Base-by-base conservation (phyloP, 805 yeast species). In the Ogataea paraovalis region DNA sequence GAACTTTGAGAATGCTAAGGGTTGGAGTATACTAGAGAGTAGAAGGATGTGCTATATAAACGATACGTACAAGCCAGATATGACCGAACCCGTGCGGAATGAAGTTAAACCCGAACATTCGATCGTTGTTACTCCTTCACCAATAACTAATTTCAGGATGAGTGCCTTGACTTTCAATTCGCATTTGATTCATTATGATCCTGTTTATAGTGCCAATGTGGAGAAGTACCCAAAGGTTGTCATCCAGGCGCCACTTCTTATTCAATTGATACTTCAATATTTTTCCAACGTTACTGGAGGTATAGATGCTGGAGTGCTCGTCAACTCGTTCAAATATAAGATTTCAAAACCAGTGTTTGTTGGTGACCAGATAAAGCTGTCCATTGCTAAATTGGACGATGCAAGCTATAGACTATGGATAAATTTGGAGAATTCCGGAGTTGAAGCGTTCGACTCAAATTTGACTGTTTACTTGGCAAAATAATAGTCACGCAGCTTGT, bases 181-280 rank as follows among this genome's bases (percentile, higher is more conserved):
- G 3, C 99, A 92, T 65, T 75, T 76, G 48, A 87, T 92, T 36
- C 99, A 92, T 66, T 83, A 81, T 63, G 87, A 87, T 59, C 61
- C 64, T 5, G 53, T 53, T 1, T 87, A 87, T 61, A 74, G 88
- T 7, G 55, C 45, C 3, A 47, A 60, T 0, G 58, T 56, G 2
- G 98, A 92, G 58, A 72, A 77, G 1, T 78, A 88, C 43, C 82
- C 83, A 0, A 70, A 72, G 32, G 63, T 83, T 0, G 67, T 92
- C 1, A 82, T 85, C 0, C 96, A 87, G 40, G 99, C 96, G 0
- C 97, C 97, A 0, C 70, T 91, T 45, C 69, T 86, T 48, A 75
- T 86, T 1, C 81, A 85, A 8, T 52, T 86, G 34, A 54, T 81
- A 33, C 60, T 87, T 28, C 76, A 78, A 46, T 83, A 82, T 48